Conservation (phyloP, 106 monocot species). For the Narthecium ossifragum region DNA sequence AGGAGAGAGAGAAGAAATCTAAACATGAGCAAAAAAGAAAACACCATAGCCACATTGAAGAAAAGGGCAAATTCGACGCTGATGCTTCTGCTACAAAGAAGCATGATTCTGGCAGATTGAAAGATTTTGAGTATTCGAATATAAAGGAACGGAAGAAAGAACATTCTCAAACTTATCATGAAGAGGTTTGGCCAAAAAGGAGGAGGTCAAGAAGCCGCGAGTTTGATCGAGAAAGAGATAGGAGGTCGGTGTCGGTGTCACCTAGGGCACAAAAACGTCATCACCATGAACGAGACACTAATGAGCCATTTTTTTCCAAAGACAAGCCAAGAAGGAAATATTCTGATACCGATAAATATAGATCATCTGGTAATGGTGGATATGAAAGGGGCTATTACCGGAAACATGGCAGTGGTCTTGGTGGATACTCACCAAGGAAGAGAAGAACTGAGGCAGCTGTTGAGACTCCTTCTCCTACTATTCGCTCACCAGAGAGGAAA, state of each 20-base stretch:
- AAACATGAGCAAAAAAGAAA: constrained; percentile 35
- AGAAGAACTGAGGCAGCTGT: constrained; percentile 49
- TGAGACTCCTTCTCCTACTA: constrained; percentile 46
- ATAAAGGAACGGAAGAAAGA: constrained; percentile 36
- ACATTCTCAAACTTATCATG: constrained; percentile 17
- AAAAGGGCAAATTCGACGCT: constrained; percentile 28
- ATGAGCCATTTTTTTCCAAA: constrained; percentile 22
- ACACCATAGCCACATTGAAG: constrained; percentile 17
- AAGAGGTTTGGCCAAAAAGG: constrained; percentile 36
- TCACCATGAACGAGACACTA: constrained; percentile 25
- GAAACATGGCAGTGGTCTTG: constrained; percentile 62
- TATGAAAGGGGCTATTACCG: constrained; percentile 40
- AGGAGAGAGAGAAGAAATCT: constrained; percentile 20
- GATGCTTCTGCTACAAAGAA: constrained; percentile 33
- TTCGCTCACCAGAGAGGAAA: constrained; percentile 57
- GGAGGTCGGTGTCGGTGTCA: constrained; percentile 40
- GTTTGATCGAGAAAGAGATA: constrained; percentile 29
- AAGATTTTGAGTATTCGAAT: constrained; percentile 32
- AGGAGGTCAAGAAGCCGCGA: constrained; percentile 73
- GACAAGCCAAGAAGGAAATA: constrained; percentile 43
- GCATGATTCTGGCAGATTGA: constrained; percentile 28
- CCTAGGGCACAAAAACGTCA: constrained; percentile 40
- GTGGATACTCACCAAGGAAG: constrained; percentile 96
- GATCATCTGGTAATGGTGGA: constrained; percentile 31
- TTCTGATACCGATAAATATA: constrained; percentile 41